phyloP scores from a whole-genome alignment of 306 rosid genomes.

The Vicia sativa region DNA sequence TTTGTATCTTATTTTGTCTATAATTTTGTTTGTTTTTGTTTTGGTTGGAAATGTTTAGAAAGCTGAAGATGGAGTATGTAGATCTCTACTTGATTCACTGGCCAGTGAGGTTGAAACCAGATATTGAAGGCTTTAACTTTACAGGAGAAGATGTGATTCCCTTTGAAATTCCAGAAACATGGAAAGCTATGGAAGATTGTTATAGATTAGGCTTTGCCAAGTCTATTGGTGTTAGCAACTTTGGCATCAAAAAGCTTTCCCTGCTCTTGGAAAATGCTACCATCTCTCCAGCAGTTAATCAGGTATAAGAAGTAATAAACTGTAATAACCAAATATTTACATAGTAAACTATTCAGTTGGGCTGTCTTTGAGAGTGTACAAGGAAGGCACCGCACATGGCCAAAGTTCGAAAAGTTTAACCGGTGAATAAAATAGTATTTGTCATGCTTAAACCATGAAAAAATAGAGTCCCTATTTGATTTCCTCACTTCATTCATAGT shows the following conservation, averaged over 20 bases:
- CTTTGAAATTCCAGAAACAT: too few relatives aligned
- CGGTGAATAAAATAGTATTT: too few relatives aligned
- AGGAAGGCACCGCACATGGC: too few relatives aligned
- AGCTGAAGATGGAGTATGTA: not conserved
- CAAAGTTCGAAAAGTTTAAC: too few relatives aligned
- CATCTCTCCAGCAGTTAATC: conserved; percentile 48
- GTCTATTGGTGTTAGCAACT: conserved; percentile 54
- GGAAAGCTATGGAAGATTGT: conserved; percentile 35
- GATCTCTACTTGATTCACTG: too few relatives aligned
- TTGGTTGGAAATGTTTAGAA: conserved; percentile 30
- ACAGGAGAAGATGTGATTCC: too few relatives aligned
- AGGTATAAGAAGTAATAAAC: conserved; percentile 26
- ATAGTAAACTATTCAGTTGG: not conserved
- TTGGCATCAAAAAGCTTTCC: conserved; percentile 38
- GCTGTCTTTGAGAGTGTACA: too few relatives aligned
- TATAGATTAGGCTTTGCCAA: conserved; percentile 43
- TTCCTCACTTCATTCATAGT: too few relatives aligned
- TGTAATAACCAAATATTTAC: not conserved
- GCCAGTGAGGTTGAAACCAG: too few relatives aligned
- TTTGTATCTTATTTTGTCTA: not conserved
- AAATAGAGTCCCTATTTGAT: too few relatives aligned
- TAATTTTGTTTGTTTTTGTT: not conserved
- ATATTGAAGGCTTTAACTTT: too few relatives aligned
- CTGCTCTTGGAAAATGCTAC: conserved; percentile 39
- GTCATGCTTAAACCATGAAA: too few relatives aligned